Base-by-base conservation (phyloP, 2,329 filamentous ascomycete species). In the Fusarium praegraminearum region DNA sequence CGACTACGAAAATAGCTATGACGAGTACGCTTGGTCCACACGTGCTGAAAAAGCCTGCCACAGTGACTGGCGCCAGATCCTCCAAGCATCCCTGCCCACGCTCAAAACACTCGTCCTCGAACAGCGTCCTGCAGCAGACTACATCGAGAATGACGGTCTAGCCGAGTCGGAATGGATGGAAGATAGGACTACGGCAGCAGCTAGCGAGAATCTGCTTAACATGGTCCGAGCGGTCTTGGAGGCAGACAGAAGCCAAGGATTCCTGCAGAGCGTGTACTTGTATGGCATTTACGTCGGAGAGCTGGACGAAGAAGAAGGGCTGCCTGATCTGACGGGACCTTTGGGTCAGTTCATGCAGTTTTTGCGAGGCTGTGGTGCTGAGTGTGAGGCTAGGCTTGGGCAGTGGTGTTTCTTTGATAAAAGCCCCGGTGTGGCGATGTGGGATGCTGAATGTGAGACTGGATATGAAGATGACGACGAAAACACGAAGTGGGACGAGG, bases 371-470 rank as follows among this genome's bases (percentile, higher is more conserved):
- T 20, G 22, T 3, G 36, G 22, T 3, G 11, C 67, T 0, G 24
- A 43, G 4, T 67, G 62, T 9, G 65, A 72, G n/a, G 69, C 58
- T 4, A 64, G 69, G 5, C 7, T 53, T 18, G 69, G 69, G 0
- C 30, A 43, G 1, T 72, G 69, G 69, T 72, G 62, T 9, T 52
- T 18, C 11, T 70, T 70, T 45, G 28, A 68, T 24, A 24, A 15
- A 4, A 3, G 3, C 1, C 1, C 13, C 1, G 52, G 62, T 3
- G 1, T 1, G 0, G 26, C 32, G 6, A 3, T 5, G 16, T 65
- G 44, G 60, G 30, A n/a, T n/a, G 16, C 45, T 24, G 5, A 5
- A 11, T 36, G 4, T 0, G 43, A 43, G 3, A 22, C 18, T 6
- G 41, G 44, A 2, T 30, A 35, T 3, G 45, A 49, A 0, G n/a